A percentile compares a stretch with the other conserved stretches of the same genome.
These are phyloP conservation scores for Penicillium psychrosexuale DNA, from an alignment of 2,329 filamentous ascomycete species.

Conservation along the genomic window DNA sequence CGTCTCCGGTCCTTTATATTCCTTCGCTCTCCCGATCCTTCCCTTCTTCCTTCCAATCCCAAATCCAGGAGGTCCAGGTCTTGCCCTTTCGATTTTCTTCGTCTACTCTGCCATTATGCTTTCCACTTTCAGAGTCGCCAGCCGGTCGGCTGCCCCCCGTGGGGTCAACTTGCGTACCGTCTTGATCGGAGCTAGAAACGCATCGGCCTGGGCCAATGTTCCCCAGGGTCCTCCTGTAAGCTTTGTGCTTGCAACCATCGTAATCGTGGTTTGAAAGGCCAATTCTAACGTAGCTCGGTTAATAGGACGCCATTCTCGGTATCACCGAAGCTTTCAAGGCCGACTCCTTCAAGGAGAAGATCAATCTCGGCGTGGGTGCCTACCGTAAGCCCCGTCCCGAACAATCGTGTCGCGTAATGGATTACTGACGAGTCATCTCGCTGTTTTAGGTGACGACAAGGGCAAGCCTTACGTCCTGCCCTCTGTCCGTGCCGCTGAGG, in stretches of 20 bases:
- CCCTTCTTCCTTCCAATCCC: constrained; percentile 12
- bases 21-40: constrained; percentile 10
- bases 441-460: constrained; percentile 67
- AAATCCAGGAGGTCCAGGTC: constrained; percentile 7
- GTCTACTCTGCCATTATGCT: constrained; percentile 37
- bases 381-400: constrained; percentile 61
- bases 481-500: constrained; percentile 84
- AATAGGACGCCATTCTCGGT: constrained; percentile 48
- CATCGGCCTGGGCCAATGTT: constrained; percentile 86
- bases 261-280: background rate
- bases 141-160: constrained; percentile 41
- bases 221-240: constrained; percentile 91
- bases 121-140: constrained; percentile 46
- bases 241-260: constrained; percentile 23
- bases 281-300: constrained; percentile 26
- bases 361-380: constrained; percentile 96
- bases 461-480: constrained; percentile 98
- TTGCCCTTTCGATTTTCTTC: constrained; percentile 8
- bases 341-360: constrained; percentile 89
- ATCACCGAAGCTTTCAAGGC: constrained; percentile 99
- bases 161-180: constrained; percentile 40
- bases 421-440: background rate
- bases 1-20: constrained; percentile 25
- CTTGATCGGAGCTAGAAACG: constrained; percentile 54
- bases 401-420: background rate